Base-by-base conservation (phyloP, 352 stramenopile species). In the Globisporangium okanoganense region DNA sequence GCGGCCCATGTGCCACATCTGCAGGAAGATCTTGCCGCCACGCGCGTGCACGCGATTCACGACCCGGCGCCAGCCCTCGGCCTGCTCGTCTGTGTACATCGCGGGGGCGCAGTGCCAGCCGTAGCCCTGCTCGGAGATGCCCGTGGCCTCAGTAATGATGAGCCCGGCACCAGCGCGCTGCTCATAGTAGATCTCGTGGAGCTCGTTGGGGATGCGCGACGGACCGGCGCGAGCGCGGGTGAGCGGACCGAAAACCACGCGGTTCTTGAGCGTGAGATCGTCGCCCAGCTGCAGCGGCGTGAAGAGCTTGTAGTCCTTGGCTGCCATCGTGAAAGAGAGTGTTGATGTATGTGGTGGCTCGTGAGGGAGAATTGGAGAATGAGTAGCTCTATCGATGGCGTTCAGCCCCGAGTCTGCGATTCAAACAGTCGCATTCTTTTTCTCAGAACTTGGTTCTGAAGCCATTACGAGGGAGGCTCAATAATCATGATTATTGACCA, bases 41-140 rank as follows among this genome's bases (percentile, higher is more conserved):
- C 79, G 81, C 1, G 59, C 69, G 56, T 94, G 85, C 12, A 94
- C 83, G 8, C 58, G 38, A 27, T 88, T 69, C 2, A 64, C 63
- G 6, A 83, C 54, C 38, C 58, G 50, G 24, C 79, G 73, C 74
- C 74, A 83, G 9, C 7, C 59, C 20, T 63, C 36, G 25, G 51
- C 29, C 41, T 85, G 75, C n/a, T 76, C 71, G 18, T 72, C 31
- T 14, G 60, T 71, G 38, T 67, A 77, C 47, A 85, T 58, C 20
- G 72, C 72, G 6, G 72, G 72, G n/a, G 67, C 44, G 33, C 50
- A 29, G 31, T 69, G 43, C 27, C 65, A 66, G 22, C 51, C 56
- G 13, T 61, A 50, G 45, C 40, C 69, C 31, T 55, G 45, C 18
- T 36, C 38, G 14, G 36, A 62, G 49, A 79, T 75, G 9, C 29